Percentiles rank a stretch among this genome's conserved stretches.
These are phyloP conservation scores for Aureobasidium pullulans DNA, from an alignment of 2,329 filamentous ascomycete genomes.

Conservation along the genomic window DNA sequence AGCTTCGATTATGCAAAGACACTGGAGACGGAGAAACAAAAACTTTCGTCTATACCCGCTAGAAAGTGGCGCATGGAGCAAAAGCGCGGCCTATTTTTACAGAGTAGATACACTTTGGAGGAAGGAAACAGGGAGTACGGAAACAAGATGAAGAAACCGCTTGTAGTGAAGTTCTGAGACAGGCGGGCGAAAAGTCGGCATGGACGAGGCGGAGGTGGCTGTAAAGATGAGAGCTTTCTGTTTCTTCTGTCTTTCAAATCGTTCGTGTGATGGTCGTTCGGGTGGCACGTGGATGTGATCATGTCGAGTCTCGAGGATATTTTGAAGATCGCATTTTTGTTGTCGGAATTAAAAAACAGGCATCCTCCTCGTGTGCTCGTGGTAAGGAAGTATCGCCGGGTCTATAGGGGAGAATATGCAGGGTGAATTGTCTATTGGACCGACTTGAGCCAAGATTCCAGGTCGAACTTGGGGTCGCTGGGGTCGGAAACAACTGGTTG, in stretches of 20 bases:
- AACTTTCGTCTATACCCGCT: slow-evolving; percentile 14
- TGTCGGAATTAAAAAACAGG: slow-evolving; percentile 5
- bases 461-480: slow-evolving; percentile 82
- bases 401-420: slow-evolving; percentile 1
- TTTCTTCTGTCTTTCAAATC: neutral
- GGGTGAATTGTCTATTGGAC: slow-evolving; percentile 8
- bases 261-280: neutral
- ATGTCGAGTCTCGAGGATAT: neutral
- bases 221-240: neutral
- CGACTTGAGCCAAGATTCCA: slow-evolving; percentile 65
- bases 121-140: neutral
- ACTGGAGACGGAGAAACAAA: neutral
- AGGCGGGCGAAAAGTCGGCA: neutral
- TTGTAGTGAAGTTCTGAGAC: neutral
- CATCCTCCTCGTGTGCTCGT: slow-evolving; percentile 8
- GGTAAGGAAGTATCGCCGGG: neutral
- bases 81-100: slow-evolving; percentile 10
- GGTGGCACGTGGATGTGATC: neutral
- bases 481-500: slow-evolving; percentile 66
- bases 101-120: slow-evolving; percentile 13
- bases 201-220: neutral
- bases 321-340: neutral
- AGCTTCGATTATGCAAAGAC: neutral
- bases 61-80: neutral
- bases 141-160: neutral